Base-by-base conservation (phyloP, 371 early-diverging fungal species). In the Haplosporangium sp. region DNA sequence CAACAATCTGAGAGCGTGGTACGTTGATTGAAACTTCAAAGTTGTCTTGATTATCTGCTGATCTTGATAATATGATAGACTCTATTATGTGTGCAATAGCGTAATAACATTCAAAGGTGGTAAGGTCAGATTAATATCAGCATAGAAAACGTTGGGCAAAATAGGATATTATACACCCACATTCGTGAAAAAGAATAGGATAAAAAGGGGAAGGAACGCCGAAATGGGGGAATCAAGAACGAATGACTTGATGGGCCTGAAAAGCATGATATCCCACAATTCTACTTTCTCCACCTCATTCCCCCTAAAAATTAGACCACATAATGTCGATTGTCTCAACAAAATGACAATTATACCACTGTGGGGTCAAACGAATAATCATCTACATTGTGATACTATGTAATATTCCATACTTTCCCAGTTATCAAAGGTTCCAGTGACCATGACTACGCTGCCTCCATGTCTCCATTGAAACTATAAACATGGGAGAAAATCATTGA, bases 371-470 rank as follows among this genome's bases (percentile, higher is more conserved):
- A 50, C 50, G 50, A 57, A 57, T 9, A 5, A 35, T 40, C 7
- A 13, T 38, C 9, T 58, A 38, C 39, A n/a, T 27, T 64, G 27
- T 27, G 1, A 27, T 27, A 27, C 27, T 27, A 27, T 27, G 27
- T 27, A 27, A 4, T 17, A 35, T 37, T 42, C 56, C 66, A 71
- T 86, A 88, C 88, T 69, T 76, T 73, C 45, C 89, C 89, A 89
- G 63, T 87, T 83, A 67, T 87, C 86, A 77, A 88, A 89, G 47
- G 83, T 84, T 15, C 89, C 88, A 44, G 88, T 89, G 64, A 89
- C 69, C 48, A 83, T 77, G 55, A 88, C 87, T 44, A 65, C 71
- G 19, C 71, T 66, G 44, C 86, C 89, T 20, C 87, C 88, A 44
- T 86, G 83, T 34, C 72, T 84, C 87, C 87, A 88, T 50, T 66